Evolutionary conservation across 2,329 filamentous ascomycete species (phyloP).

Genomic region (Phialocephala sp.): DNA sequence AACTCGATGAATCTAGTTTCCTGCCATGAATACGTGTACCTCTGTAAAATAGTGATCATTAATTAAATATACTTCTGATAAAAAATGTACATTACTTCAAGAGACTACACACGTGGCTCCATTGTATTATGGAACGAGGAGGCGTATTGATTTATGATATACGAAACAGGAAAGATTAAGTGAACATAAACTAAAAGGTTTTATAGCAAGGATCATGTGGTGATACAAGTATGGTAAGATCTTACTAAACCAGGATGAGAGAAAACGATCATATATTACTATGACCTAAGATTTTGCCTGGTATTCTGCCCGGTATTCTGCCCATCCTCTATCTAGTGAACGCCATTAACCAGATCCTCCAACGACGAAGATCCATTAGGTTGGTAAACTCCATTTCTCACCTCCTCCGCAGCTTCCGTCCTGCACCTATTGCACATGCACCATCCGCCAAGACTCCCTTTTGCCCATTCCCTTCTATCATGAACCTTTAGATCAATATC

Average conservation of each 20-base stretch:
- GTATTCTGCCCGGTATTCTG: not conserved
- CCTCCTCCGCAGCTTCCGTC: slow-evolving; percentile 63
- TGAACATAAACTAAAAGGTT: too few relatives aligned
- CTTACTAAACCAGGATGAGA: not conserved
- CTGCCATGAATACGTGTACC: too few relatives aligned
- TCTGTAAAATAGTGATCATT: too few relatives aligned
- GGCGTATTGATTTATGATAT: too few relatives aligned
- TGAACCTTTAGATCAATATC: slow-evolving; percentile 80
- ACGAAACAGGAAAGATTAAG: too few relatives aligned
- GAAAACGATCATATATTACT: slow-evolving; percentile 9
- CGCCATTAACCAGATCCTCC: slow-evolving; percentile 13
- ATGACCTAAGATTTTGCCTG: slow-evolving; percentile 8
- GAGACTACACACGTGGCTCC: too few relatives aligned
- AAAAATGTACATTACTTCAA: too few relatives aligned
- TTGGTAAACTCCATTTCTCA: not conserved
- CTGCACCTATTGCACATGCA: slow-evolving; percentile 87
- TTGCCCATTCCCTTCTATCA: slow-evolving; percentile 86
- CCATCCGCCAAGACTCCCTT: slow-evolving; percentile 83
- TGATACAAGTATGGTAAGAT: not conserved
- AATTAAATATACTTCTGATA: too few relatives aligned
- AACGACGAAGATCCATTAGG: not conserved
- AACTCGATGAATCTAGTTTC: too few relatives aligned
- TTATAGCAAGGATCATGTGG: not conserved
- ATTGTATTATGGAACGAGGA: too few relatives aligned
- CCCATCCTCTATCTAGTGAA: not conserved